Evolutionary conservation across 208 protist genomes (phyloP).

Genomic region (Leishmania martiniquensis): DNA sequence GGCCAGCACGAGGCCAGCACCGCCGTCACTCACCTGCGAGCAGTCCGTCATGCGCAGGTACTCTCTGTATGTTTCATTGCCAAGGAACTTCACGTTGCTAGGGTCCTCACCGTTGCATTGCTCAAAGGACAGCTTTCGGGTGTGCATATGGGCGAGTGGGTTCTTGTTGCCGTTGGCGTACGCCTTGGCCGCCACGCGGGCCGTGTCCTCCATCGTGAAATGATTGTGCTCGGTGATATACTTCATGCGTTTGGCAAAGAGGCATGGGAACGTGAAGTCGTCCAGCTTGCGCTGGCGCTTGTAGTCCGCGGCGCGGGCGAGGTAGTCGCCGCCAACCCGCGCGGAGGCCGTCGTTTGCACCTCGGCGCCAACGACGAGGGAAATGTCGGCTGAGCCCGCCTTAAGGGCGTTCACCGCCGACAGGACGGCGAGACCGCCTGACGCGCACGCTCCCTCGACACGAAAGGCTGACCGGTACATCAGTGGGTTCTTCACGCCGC

Average conservation of each 20-base stretch:
- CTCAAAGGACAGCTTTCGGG: slow-evolving; percentile 69
- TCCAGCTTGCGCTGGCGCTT: slow-evolving; percentile 82
- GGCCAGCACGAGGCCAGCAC: slow-evolving; percentile 75
- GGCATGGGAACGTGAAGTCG: slow-evolving; percentile 94
- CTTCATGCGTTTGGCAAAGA: slow-evolving; percentile 91
- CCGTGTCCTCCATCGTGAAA: slow-evolving; percentile 89
- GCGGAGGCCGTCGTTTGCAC: slow-evolving; percentile 88
- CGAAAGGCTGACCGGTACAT: slow-evolving; percentile 79
- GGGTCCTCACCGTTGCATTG: slow-evolving; percentile 57
- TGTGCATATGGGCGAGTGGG: slow-evolving; percentile 91
- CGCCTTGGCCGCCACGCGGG: slow-evolving; percentile 87
- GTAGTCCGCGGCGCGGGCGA: slow-evolving; percentile 92
- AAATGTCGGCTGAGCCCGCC: slow-evolving; percentile 69
- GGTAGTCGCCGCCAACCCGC: slow-evolving; percentile 84
- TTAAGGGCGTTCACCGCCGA: slow-evolving; percentile 55
- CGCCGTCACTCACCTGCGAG: slow-evolving; percentile 93
- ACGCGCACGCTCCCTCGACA: slow-evolving; percentile 92
- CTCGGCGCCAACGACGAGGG: slow-evolving; percentile 85
- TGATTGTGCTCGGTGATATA: slow-evolving; percentile 68
- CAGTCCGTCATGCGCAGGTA: slow-evolving; percentile 87
- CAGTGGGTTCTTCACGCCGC: slow-evolving; percentile 43
- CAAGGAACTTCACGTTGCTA: slow-evolving; percentile 81
- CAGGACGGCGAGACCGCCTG: slow-evolving; percentile 82
- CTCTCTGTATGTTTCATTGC: slow-evolving; percentile 84
- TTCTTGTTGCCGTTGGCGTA: slow-evolving; percentile 91